Percentiles rank a stretch among this genome's conserved stretches.
phyloP scores from a whole-genome alignment of 495 filamentous ascomycete species.

The Pseudomonodictys pantanalensis region DNA sequence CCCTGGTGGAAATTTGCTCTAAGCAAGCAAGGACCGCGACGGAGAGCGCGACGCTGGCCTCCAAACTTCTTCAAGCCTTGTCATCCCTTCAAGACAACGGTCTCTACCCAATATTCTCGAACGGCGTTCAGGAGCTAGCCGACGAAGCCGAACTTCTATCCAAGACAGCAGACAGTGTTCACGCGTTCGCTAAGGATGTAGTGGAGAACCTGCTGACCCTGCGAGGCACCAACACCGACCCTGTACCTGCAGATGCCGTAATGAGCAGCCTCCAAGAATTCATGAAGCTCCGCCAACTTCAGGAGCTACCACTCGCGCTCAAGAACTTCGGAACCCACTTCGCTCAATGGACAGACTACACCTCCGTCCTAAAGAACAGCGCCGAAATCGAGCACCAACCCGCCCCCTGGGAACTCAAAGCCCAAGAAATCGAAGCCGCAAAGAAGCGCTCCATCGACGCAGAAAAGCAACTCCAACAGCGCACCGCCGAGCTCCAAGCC shows the following conservation, averaged over 20 bases:
- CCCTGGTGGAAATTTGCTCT: constrained; percentile 3
- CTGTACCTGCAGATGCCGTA: background rate
- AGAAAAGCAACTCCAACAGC: constrained; percentile 51
- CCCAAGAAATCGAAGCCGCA: constrained; percentile 71
- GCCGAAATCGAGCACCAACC: constrained; percentile 77
- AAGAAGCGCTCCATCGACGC: constrained; percentile 75
- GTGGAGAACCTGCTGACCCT: background rate
- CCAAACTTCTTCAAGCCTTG: constrained; percentile 7
- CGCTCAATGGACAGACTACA: constrained; percentile 62
- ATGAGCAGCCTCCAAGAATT: background rate
- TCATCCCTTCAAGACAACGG: constrained; percentile 2
- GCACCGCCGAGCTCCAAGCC: constrained; percentile 70
- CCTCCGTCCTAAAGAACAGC: constrained; percentile 72
- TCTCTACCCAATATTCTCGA: constrained; percentile 10
- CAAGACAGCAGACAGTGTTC: background rate
- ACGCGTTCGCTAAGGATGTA: constrained; percentile 7
- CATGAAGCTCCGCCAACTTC: background rate
- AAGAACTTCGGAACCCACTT: constrained; percentile 66
- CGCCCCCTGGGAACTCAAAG: constrained; percentile 80
- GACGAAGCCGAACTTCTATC: background rate
- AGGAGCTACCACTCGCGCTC: background rate
- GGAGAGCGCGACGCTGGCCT: background rate
- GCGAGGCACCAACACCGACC: background rate
- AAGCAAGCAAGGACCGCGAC: background rate
- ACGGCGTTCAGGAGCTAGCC: background rate